Base-by-base conservation (phyloP, 495 filamentous ascomycete genomes). In the Neurospora hispaniola region DNA sequence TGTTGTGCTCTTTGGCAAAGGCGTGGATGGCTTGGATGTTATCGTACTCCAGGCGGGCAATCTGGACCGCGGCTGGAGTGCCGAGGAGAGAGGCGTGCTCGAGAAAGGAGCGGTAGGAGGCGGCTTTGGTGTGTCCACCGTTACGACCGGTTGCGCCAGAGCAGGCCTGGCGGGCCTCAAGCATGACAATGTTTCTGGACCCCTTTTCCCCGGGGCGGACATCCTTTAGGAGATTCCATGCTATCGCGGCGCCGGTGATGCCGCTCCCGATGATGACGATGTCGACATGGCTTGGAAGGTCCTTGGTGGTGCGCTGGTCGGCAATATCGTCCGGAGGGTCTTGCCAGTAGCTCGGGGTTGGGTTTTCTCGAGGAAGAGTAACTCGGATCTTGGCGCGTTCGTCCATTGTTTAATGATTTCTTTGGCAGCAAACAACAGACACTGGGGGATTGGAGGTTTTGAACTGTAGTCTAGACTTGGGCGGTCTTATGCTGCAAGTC, bases 341-440 rank as follows among this genome's bases (percentile, higher is more conserved):
- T 80, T 93, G 92, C 92, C 92, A 94, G 82, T 91, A 93, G 46
- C 89, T 89, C 27, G 80, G 73, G 2, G 89, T 92, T 31, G 92
- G 92, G 76, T 88, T 87, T 5, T 82, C 78, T 42, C 76, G 79
- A 6, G 89, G 89, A 14, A 89, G 81, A 42, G 82, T 78, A 11
- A 86, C 84, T 46, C 82, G 85, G 70, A 86, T 80, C 5, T 74
- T 75, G 54, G 82, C 83, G 42, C 84, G 80, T 42, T 81, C 71
- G 42, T 87, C 84, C 85, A 87, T 87, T 14, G 3, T 73, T 66
- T 31, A 27, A 16, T 62, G 23, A 39, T 39, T 5, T 39, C 39
- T 39, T 39, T 39, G 39, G 39, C 39, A 4, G 35, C 35, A 38
- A 38, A 4, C 4, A 38, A 38, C 35, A 38, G 5, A 5, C 4